Percentiles rank a stretch among this genome's conserved stretches.
Evolutionary conservation across 163 green algal genomes (phyloP).

Genomic region (Prototheca cutis): DNA sequence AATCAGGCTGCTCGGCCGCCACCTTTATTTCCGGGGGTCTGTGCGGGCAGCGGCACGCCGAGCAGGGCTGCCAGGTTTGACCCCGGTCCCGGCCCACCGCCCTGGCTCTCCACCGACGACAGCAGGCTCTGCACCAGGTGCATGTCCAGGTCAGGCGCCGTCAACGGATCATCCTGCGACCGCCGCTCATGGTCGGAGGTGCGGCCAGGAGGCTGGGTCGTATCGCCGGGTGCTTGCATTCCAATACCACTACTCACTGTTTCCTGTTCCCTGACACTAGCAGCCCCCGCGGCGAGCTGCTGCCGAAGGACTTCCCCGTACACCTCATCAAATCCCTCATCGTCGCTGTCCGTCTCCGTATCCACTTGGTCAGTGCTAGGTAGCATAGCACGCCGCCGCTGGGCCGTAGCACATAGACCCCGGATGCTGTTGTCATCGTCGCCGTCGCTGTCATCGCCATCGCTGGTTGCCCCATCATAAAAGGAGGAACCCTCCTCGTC

Average conservation of each 20-base stretch:
- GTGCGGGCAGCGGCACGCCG: slow-evolving; percentile 63
- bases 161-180: too few species aligned
- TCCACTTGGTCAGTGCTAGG: slow-evolving; percentile 20
- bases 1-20: too few species aligned
- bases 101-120: slow-evolving; percentile 61
- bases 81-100: slow-evolving; percentile 68
- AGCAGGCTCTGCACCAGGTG: slow-evolving; percentile 83
- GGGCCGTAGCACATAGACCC: too few species aligned
- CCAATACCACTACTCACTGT: too few species aligned
- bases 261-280: too few species aligned
- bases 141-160: slow-evolving; percentile 72
- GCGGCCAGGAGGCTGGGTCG: too few species aligned
- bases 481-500: slow-evolving; percentile 18
- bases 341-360: slow-evolving; percentile 74
- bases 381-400: too few species aligned
- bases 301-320: neutral
- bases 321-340: slow-evolving; percentile 23
- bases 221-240: too few species aligned
- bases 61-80: slow-evolving; percentile 75
- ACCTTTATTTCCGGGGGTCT: too few species aligned
- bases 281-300: slow-evolving; percentile 9
- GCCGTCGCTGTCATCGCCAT: neutral
- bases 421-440: neutral
- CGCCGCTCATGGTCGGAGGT: too few species aligned
- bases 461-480: slow-evolving; percentile 4